Evolutionary conservation across 805 yeast species (phyloP), one percentile per base, ranked within the genome.

Genomic region (Starmerella etchellsii): DNA sequence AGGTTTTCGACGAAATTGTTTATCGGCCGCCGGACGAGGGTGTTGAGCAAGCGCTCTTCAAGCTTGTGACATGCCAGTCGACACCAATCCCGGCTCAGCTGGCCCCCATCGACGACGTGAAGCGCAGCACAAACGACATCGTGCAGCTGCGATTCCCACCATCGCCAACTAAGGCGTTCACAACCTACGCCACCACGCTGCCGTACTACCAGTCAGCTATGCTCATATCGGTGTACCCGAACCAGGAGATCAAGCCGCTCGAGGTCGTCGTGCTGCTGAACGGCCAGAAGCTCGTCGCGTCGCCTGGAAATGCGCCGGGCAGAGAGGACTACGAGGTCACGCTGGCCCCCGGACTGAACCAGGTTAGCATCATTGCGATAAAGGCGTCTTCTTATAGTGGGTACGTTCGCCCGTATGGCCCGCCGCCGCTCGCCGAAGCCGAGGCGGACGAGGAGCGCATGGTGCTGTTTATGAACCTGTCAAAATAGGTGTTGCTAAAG

Each of bases 131-230:
- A 32, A 49, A 40, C 25, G 56, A 53, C 25, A 40, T 51, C 35
- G 38, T 52, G 24, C 55, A 53, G 36, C 35, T 53, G 28, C 40
- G 54, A 14, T 45, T 53, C 29, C 43, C 50, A 18, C 56, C 57
- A 9, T 42, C 56, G 15, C 43, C 44, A 15, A 34, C 43, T 13
- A 47, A 49, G 24, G 45, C 43, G 7, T 46, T 51, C 43, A 49
- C 53, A 10, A 42, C 54, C 2, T 52, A 31, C 33, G 40, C 53
- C 3, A 46, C 54, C 11, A 62, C 64, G 14, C 56, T 76, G 39
- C 76, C 78, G 11, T 56, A 65, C 11, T 60, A 62, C 33, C 69
- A 71, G 30, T 66, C 68, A 26, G 66, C 74, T 1, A 55, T 74
- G 34, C 61, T 68, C 4, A 54, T 74, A 3, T 52, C 63, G 19